phyloP scores from a whole-genome alignment of 768 basidiomycete genomes.

The Termitomyces sp. region DNA sequence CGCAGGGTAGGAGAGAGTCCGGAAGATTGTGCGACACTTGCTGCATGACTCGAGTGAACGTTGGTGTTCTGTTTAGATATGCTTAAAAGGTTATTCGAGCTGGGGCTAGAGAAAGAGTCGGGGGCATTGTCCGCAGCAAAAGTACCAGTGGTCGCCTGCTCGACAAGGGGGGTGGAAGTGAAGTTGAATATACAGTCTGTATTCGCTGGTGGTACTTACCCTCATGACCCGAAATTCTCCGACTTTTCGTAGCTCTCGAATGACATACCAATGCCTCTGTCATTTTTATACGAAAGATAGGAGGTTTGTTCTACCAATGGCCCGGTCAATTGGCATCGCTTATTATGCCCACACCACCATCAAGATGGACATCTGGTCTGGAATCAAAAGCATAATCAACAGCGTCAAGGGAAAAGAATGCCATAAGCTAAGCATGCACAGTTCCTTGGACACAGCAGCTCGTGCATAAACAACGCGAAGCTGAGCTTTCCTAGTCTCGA shows the following conservation, averaged over 20 bases:
- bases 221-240: neutral
- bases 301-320: neutral
- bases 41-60: neutral
- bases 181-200: too few species aligned
- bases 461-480: neutral
- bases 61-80: neutral
- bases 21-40: neutral
- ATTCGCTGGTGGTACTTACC: neutral
- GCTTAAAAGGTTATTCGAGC: neutral
- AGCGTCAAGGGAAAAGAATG: neutral
- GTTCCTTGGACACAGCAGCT: neutral
- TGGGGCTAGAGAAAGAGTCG: neutral
- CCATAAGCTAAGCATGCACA: neutral
- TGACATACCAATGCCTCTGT: neutral
- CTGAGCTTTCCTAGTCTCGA: neutral
- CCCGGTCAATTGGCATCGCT: neutral
- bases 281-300: neutral
- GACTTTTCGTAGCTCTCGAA: neutral
- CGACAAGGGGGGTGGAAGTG: neutral
- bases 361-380: neutral
- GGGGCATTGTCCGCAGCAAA: neutral
- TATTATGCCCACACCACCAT: neutral
- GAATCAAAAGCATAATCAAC: neutral
- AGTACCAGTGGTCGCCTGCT: neutral
- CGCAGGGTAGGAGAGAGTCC: too few species aligned